These are phyloP conservation scores for Odontarrhena argentea DNA, from an alignment of 345 rosid genomes.

Conservation along the genomic window DNA sequence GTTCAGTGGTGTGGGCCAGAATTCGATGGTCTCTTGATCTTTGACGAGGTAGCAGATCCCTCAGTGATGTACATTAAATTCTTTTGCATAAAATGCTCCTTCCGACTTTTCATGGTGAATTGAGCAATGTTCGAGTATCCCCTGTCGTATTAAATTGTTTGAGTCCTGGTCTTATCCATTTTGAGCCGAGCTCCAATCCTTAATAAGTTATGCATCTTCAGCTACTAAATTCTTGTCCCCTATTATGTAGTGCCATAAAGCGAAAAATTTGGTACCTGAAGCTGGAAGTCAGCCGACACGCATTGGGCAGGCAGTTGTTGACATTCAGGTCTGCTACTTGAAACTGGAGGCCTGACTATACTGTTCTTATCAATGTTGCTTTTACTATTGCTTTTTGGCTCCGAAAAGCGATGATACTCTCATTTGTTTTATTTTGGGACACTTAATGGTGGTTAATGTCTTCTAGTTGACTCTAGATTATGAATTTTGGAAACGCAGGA, in stretches of 20 bases:
- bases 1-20: slow-evolving; percentile 95
- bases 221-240: slow-evolving; percentile 37
- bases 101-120: slow-evolving; percentile 15
- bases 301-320: slow-evolving; percentile 96
- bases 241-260: slow-evolving; percentile 91
- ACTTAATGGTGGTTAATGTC: slow-evolving; percentile 14
- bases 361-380: slow-evolving; percentile 16
- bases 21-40: slow-evolving; percentile 86
- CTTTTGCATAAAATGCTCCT: slow-evolving; percentile 11
- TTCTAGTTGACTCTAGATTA: slow-evolving; percentile 34
- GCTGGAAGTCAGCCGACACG: slow-evolving; percentile 99
- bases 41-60: slow-evolving; percentile 74
- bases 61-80: slow-evolving; percentile 29
- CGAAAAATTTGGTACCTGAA: slow-evolving; percentile 97
- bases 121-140: slow-evolving; percentile 31
- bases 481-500: slow-evolving; percentile 62
- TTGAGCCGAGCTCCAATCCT: slow-evolving; percentile 8
- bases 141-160: slow-evolving; percentile 27
- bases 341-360: slow-evolving; percentile 29
- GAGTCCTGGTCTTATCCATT: slow-evolving; percentile 11
- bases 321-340: slow-evolving; percentile 75
- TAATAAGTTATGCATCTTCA: slow-evolving; percentile 39
- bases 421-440: slow-evolving; percentile 16
- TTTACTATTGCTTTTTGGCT: slow-evolving; percentile 4
- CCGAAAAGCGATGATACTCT: slow-evolving; percentile 11